Evolutionary conservation across 1,284 basidiomycete species (phyloP), one percentile per base, ranked within the genome.

Genomic region (Apiotrichum laibachii): DNA sequence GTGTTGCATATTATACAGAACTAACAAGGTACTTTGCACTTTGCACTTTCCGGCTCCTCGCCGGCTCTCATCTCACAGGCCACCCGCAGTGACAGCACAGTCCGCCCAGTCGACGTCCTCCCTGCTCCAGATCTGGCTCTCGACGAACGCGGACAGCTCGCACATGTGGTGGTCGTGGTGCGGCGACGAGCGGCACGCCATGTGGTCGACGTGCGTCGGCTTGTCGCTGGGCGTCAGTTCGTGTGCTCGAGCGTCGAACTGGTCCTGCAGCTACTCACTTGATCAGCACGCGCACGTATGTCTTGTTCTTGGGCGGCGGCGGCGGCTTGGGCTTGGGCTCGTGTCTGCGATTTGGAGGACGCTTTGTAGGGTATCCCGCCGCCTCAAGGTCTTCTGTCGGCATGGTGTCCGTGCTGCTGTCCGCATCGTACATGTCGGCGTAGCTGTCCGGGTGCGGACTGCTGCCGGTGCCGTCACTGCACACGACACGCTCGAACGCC

Each of bases 81-180:
- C 26, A 7, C 26, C 26, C 26, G 26, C 26, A 7, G 26, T 7
- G 7, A 31, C 26, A 3, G 26, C 37, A 26, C 53, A 54, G 21
- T 45, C 53, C 7, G 50, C 59, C 75, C 75, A 77, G 53, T 82
- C 79, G 0, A 87, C 90, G 60, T 85, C 80, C 50, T 80, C 81
- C 63, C 82, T 80, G 18, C 88, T 82, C 70, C 87, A 91, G 10
- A 59, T 67, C 76, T 91, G 90, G 66, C 86, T 88, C 61, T 82
- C 78, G 34, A 91, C 82, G 65, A 92, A 92, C 13, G 78, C 81
- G 10, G 82, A 78, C 48, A 93, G 72, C 60, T 78, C 72, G 67
- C 90, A 92, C 63, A 90, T 53, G 4, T 85, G 84, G 59, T 85
- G 73, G 33, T 72, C 72, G 40, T 76, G 72, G 9, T 75, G 58